Base-by-base conservation (phyloP, 2,329 filamentous ascomycete genomes). In the Pleomassaria siparia region DNA sequence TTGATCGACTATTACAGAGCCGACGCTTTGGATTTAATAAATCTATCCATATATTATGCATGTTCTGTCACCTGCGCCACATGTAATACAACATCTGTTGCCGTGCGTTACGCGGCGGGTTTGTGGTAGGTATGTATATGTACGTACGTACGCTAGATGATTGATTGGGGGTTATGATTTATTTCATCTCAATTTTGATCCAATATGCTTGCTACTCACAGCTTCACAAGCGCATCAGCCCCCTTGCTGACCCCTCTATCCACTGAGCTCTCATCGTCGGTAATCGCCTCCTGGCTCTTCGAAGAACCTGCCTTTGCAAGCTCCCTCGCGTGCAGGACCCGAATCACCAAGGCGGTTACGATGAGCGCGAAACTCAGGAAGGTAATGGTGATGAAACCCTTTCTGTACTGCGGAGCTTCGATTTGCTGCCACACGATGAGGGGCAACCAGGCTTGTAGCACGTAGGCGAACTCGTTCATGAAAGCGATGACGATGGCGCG, bases 381-480 rank as follows among this genome's bases (percentile, higher is more conserved):
- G 8, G 53, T 49, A 1, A 61, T 49, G 0, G 82, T 84, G 9
- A 81, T 74, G 42, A 79, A 86, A 0, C 84, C 84, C 56, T 85
- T 86, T 1, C 69, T 72, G 46, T 86, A 87, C 35, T 71, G 54
- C 0, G 84, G 84, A 0, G 78, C 80, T 47, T 86, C 82, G 0
- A 83, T 74, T 59, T 84, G 81, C 67, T 83, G 80, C 84, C 84
- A 87, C 9, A 86, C 76, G 8, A 86, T 62, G 25, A 86, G 74
- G 6, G 86, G 86, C 33, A 89, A 63, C 85, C 85, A 88, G 0
- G 84, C 82, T 59, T 88, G 84, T 35, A 89, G 68, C 1, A 87
- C 83, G 50, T 87, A 87, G 0, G 84, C 84, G 72, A 88, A 79
- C 60, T 85, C 79, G 50, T 88, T 88, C 82, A 88, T 88, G 13